These are phyloP conservation scores for Wallacemonas collosoma DNA, from an alignment of 208 protist genomes.

Conservation along the genomic window DNA sequence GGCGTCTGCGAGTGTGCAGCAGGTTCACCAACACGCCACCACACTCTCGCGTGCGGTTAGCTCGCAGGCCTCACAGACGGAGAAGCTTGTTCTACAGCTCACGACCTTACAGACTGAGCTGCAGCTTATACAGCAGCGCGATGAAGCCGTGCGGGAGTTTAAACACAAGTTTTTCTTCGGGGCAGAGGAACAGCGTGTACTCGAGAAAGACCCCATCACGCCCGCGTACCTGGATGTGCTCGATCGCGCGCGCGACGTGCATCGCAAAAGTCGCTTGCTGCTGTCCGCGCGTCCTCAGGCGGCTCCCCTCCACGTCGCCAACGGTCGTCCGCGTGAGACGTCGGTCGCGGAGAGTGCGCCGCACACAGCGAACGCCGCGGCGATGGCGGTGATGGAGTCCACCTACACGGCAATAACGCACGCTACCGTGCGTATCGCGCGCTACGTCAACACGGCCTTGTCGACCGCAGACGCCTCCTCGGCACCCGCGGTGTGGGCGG, in stretches of 20 bases:
- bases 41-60: constrained; percentile 27
- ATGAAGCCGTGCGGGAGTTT: constrained; percentile 64
- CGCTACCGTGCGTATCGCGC: constrained; percentile 65
- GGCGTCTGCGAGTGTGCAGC: constrained; percentile 43
- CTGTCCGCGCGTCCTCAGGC: constrained; percentile 19
- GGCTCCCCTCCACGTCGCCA: no score
- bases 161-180: constrained; percentile 68
- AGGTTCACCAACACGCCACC: constrained; percentile 37
- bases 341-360: no score
- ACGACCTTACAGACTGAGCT: constrained; percentile 43
- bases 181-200: constrained; percentile 53
- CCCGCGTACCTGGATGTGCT: constrained; percentile 73
- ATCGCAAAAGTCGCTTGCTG: constrained; percentile 63
- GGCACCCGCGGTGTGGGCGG: background rate
- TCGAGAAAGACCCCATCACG: constrained; percentile 65
- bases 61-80: constrained; percentile 22
- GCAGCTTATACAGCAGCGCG: constrained; percentile 49
- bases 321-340: no score
- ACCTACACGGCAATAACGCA: constrained; percentile 69
- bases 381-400: constrained; percentile 60
- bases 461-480: constrained; percentile 26
- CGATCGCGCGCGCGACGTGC: constrained; percentile 56
- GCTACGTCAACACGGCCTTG: constrained; percentile 44
- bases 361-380: constrained; percentile 1
- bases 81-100: constrained; percentile 37